Evolutionary conservation across 352 stramenopile genomes (phyloP), one percentile per base, ranked within the genome.

Genomic region (Globisporangium rhizosaccharum): DNA sequence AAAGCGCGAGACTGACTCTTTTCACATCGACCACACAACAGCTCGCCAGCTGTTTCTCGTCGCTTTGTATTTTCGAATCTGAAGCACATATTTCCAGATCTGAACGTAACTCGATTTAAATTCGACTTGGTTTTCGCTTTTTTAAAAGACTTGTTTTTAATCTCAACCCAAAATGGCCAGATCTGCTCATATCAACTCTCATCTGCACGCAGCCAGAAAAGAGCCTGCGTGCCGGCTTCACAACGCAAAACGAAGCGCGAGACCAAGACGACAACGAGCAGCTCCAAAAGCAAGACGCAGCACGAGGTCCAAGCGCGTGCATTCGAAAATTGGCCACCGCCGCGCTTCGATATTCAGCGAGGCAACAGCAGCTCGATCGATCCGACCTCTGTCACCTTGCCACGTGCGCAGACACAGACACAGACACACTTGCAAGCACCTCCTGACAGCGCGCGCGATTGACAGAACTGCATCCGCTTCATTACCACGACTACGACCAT

Each of bases 311-410:
- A 23, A 12, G 12, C 20, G 20, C 10, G 26, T 37, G 25, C 59
- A 65, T 65, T 65, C 53, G 51, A 58, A 65, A 65, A 55, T 55
- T 55, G 41, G 37, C 33, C 39, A 28, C 25, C 51, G 47, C 10
- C 33, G 49, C 37, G n/a, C 17, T 53, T 44, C 58, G 17, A 54
- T 59, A 48, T 63, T 53, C 28, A 25, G 17, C 3, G 37, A 44
- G 7, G 14, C 39, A 45, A 8, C 41, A 44, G 37, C 14, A n/a
- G 41, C 12, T n/a, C 41, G 41, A 46, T 46, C 18, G 41, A 46
- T 46, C 41, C 41, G 41, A 46, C 41, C 10, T 46, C 28, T 41
- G 17, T 30, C 30, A 26, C 11, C 25, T 9, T 37, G 23, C 26
- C 25, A 23, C 37, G 50, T 15, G 25, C 6, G 33, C 33, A 39